Conservation (phyloP, 441 rosid species). For the Adansonia madagascariensis region DNA sequence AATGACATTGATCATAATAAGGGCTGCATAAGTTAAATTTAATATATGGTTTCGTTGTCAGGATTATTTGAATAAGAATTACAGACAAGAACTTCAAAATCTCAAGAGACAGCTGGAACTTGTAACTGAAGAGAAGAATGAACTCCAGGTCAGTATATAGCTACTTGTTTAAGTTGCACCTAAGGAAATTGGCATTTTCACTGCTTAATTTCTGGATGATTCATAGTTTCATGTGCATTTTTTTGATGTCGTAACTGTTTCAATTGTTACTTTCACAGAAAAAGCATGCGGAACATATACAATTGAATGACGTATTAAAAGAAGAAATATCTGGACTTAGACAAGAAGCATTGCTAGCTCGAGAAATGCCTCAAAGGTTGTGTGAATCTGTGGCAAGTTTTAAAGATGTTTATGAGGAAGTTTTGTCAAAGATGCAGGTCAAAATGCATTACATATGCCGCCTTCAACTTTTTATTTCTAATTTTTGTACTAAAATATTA, state of each 20-base stretch:
- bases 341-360: conserved; percentile 45
- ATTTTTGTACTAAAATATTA: background rate
- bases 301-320: conserved; percentile 51
- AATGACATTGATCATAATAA: background rate
- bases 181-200: background rate
- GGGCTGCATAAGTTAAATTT: background rate
- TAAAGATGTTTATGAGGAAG: conserved; percentile 55
- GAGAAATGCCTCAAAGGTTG: conserved; percentile 58
- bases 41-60: conserved; percentile 25
- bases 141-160: conserved; percentile 59
- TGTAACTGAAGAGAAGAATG: conserved; percentile 58
- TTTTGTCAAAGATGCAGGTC: conserved; percentile 62
- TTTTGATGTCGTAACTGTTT: background rate
- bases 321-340: conserved; percentile 65
- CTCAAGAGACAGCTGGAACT: conserved; percentile 63
- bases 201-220: background rate
- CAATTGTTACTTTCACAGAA: conserved; percentile 44
- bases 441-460: conserved; percentile 23
- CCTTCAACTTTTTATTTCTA: conserved; percentile 21
- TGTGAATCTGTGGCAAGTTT: conserved; percentile 52
- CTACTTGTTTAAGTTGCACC: background rate
- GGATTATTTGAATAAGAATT: conserved; percentile 41
- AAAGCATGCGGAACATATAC: conserved; percentile 58
- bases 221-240: background rate
- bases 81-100: conserved; percentile 53